Percentiles rank a stretch among this genome's conserved stretches.
Evolutionary conservation across 1,284 basidiomycete genomes (phyloP).

Genomic region (Cryptococcus wingfieldii): DNA sequence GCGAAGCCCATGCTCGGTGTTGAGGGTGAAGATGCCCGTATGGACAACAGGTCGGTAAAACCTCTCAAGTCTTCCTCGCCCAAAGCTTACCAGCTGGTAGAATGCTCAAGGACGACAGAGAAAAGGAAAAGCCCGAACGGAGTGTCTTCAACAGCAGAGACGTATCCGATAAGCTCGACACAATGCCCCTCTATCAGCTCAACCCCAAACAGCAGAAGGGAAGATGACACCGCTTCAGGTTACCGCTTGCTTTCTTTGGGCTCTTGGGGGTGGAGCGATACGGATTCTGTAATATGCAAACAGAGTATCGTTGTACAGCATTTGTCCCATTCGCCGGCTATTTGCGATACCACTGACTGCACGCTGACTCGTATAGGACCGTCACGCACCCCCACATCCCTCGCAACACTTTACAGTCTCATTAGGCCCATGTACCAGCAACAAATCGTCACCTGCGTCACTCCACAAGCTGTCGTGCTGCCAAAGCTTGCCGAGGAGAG

Average conservation of each 20-base stretch:
- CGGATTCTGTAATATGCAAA: background rate
- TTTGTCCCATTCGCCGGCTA: no score
- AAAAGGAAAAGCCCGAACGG: conserved; percentile 54
- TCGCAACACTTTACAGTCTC: no score
- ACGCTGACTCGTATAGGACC: no score
- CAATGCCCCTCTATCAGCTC: conserved; percentile 3
- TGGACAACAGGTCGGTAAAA: conserved; percentile 69
- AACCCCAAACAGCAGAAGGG: background rate
- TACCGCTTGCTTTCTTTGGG: background rate
- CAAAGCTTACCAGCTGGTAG: conserved; percentile 40
- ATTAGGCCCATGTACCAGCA: no score
- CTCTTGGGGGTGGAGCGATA: background rate
- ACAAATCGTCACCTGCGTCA: no score
- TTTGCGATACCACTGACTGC: no score
- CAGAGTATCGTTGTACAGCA: no score
- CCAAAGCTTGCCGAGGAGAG: no score
- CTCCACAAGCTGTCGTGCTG: no score
- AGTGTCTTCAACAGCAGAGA: conserved; percentile 53
- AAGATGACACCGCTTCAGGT: background rate
- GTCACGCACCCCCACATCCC: no score
- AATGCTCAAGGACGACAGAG: conserved; percentile 67
- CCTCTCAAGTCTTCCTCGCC: background rate
- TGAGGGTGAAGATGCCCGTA: conserved; percentile 82
- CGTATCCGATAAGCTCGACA: conserved; percentile 41
- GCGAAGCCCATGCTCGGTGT: conserved; percentile 78